A percentile compares a stretch with the other conserved stretches of the same genome.
phyloP scores from a whole-genome alignment of 2,329 filamentous ascomycete species.

The Apiospora hydei region DNA sequence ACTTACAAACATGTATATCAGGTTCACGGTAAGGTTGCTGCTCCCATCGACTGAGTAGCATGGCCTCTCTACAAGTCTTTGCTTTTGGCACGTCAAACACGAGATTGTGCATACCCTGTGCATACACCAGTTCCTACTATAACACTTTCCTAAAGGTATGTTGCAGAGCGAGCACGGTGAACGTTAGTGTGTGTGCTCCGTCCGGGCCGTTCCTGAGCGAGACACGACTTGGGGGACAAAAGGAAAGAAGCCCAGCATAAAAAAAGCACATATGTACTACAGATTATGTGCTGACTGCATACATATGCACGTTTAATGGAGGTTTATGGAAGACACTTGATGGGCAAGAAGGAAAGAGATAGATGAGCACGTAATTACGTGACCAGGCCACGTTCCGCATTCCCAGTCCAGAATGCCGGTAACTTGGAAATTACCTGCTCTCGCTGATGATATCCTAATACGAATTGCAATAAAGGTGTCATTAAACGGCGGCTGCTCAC shows the following conservation, averaged over 20 bases:
- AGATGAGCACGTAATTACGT: background rate
- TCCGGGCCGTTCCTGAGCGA: background rate
- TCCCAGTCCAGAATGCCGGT: background rate
- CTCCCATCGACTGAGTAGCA: too few species aligned
- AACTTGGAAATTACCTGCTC: background rate
- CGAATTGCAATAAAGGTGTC: background rate
- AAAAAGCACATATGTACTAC: background rate
- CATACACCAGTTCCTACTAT: background rate
- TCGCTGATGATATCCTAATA: background rate
- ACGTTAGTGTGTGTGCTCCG: background rate
- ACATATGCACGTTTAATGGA: slow-evolving; percentile 10
- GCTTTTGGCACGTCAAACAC: background rate
- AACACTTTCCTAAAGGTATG: background rate
- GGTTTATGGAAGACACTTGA: background rate
- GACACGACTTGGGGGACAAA: background rate
- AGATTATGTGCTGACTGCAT: background rate
- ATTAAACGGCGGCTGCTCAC: background rate
- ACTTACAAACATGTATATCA: background rate
- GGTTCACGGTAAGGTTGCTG: background rate
- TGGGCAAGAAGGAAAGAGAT: too few species aligned
- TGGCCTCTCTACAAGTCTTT: background rate
- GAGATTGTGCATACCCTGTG: background rate
- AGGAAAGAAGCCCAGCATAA: background rate
- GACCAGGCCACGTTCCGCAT: too few species aligned
- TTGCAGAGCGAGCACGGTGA: background rate